A percentile compares a stretch with the other conserved stretches of the same genome.
Conservation (phyloP, 768 basidiomycete genomes). For the Boletus reticuloceps region DNA sequence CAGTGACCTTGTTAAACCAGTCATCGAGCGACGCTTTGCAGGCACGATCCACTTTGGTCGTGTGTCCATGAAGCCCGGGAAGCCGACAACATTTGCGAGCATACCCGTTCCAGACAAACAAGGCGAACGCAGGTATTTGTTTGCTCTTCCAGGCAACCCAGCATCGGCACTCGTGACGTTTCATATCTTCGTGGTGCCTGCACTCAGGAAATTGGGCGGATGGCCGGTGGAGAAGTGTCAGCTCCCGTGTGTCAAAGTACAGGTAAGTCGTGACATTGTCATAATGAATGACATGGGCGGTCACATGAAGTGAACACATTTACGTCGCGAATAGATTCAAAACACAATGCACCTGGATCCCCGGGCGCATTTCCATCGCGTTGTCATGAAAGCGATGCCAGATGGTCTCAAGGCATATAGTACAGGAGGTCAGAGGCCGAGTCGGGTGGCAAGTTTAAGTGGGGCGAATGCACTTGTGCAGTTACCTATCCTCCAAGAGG, state of each 20-base stretch:
- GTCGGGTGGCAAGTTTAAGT: slow-evolving; percentile 73
- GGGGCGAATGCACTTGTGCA: slow-evolving; percentile 80
- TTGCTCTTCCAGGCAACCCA: slow-evolving; percentile 88
- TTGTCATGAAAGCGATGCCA: slow-evolving; percentile 45
- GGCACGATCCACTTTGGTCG: slow-evolving; percentile 86
- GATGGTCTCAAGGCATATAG: slow-evolving; percentile 63
- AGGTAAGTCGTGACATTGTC: slow-evolving; percentile 43
- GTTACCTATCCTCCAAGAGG: slow-evolving; percentile 47
- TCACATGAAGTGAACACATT: not conserved
- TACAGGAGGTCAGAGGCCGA: slow-evolving; percentile 86
- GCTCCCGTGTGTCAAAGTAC: slow-evolving; percentile 59
- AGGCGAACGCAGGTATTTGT: slow-evolving; percentile 54
- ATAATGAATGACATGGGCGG: not conserved
- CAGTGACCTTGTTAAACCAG: slow-evolving; percentile 81
- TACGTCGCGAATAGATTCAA: slow-evolving; percentile 43
- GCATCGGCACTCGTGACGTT: slow-evolving; percentile 87
- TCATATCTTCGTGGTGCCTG: slow-evolving; percentile 80
- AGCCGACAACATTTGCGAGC: slow-evolving; percentile 88
- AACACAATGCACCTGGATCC: slow-evolving; percentile 65
- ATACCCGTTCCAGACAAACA: slow-evolving; percentile 44
- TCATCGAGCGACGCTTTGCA: slow-evolving; percentile 74
- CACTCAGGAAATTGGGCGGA: slow-evolving; percentile 69
- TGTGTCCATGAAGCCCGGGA: slow-evolving; percentile 79
- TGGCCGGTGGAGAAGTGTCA: slow-evolving; percentile 53
- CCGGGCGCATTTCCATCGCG: slow-evolving; percentile 83